Evolutionary conservation across 176 grass and related monocot genomes (phyloP), one percentile per base, ranked within the genome.

Genomic region (Metroxylon sagu): DNA sequence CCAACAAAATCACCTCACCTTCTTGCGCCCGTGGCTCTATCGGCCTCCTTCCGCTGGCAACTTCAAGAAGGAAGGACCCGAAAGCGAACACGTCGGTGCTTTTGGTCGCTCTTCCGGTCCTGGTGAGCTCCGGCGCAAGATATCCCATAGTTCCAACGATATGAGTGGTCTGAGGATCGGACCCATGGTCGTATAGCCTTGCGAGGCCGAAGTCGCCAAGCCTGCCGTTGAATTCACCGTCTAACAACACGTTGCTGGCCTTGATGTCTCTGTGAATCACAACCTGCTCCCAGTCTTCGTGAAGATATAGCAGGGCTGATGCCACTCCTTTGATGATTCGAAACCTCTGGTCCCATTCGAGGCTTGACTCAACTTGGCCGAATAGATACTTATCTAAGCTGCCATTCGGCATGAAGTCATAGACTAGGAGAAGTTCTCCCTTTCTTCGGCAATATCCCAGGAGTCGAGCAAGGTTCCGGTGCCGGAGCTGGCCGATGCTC

Each of bases 321-420:
- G 71, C 78, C 21, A 75, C 64, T 16, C 54, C 71, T 14, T 60
- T 65, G 53, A 81, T 14, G 49, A 81, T 70, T 0, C 2, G 48
- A 55, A 66, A 71, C 54, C 72, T 59, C 0, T 76, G 49, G 21
- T 48, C 6, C 79, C 79, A 81, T 18, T n/a, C 57, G 1, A 81
- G 10, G 29, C 25, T 8, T 2, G 27, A 53, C 10, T 54, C 65
- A 26, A 56, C 29, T 0, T 1, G 39, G 16, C 14, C 5, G 2
- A 74, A 50, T 26, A 81, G 16, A 59, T 81, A 75, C 21, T 81
- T 75, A 59, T 75, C 78, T 23, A 81, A 53, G 27, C 71, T 81
- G 18, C 71, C 65, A 18, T 59, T 54, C 14, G 65, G 52, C 30
- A 31, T 31, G 30, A 23, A 23, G 30, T 31, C 5, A 5, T 4